Evolutionary conservation across 2,329 filamentous ascomycete genomes (phyloP).

Genomic region (Colletotrichum ledebouriae): DNA sequence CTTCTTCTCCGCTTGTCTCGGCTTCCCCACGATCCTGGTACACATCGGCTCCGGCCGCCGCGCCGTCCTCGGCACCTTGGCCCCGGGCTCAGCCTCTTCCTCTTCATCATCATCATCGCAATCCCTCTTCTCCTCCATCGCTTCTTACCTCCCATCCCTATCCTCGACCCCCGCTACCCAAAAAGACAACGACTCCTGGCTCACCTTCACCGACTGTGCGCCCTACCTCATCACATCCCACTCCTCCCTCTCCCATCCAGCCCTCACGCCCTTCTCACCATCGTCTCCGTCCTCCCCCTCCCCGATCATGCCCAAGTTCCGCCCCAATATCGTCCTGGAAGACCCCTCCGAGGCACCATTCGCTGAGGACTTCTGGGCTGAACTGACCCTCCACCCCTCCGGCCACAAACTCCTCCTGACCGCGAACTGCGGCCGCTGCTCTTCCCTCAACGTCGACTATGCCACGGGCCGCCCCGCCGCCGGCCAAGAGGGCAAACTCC

Average conservation of each 20-base stretch:
- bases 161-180: neutral
- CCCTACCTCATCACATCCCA: constrained; percentile 80
- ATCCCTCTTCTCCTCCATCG: constrained; percentile 48
- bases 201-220: constrained; percentile 81
- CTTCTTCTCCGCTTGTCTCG: constrained; percentile 78
- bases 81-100: constrained; percentile 44
- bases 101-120: constrained; percentile 9
- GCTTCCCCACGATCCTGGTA: constrained; percentile 70
- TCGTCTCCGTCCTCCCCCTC: constrained; percentile 49
- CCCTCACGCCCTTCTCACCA: constrained; percentile 61
- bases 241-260: constrained; percentile 76
- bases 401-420: constrained; percentile 67
- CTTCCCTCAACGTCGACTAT: constrained; percentile 80
- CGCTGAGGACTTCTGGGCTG: constrained; percentile 81
- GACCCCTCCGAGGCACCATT: constrained; percentile 71
- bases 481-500: constrained; percentile 69
- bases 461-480: constrained; percentile 69
- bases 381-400: constrained; percentile 60
- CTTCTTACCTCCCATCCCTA: constrained; percentile 48
- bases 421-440: constrained; percentile 77
- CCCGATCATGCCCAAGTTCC: constrained; percentile 74
- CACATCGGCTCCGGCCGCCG: constrained; percentile 75
- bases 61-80: constrained; percentile 71
- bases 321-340: constrained; percentile 79
- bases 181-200: constrained; percentile 55